Evolutionary conservation across 768 basidiomycete genomes (phyloP), one percentile per base, ranked within the genome.

Genomic region (Scleroderma citrinum): DNA sequence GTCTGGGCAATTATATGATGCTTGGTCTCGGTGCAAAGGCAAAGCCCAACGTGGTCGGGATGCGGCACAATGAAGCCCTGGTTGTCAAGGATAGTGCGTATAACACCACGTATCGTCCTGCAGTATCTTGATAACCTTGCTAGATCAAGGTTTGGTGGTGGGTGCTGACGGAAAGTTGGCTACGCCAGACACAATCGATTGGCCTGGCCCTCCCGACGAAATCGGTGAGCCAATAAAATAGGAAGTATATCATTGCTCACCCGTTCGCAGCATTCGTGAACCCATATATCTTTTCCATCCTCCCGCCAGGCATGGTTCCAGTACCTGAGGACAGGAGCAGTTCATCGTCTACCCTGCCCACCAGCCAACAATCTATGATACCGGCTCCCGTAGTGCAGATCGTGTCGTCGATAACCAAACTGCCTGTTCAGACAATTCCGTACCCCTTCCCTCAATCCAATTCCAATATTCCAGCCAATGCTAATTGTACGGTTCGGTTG

Each of bases 201-300:
- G 89, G 86, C 80, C 83, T 2, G 76, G 78, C n/a, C 76, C 83
- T 41, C 90, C 89, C 20, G 91, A 94, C 59, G 92, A 95, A 53
- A 74, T 85, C 23, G 75, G 89, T 85, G 55, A 57, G 42, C 11
- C 8, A 3, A 24, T 17, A n/a, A 16, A 75, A 85, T 24, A 74
- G 76, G 46, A 87, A 83, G 80, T 74, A 76, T 1, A 71, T 76
- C 12, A 71, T 76, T 45, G 85, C 81, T 36, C 84, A 85, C 60
- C 87, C 90, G 51, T 71, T 19, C 56, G 21, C 54, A 87, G 89
- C 81, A 3, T 83, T 81, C 47, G 72, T 87, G 46, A 81, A 80
- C 54, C 90, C 91, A 1, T 93, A 92, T 55, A 69, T 92, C 14
- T 76, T 90, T 55, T 80, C 87, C 7, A 71, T 88, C 21, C 73